Conservation (phyloP, 176 grass and related monocot genomes). For the Rhynchospora pubera region DNA sequence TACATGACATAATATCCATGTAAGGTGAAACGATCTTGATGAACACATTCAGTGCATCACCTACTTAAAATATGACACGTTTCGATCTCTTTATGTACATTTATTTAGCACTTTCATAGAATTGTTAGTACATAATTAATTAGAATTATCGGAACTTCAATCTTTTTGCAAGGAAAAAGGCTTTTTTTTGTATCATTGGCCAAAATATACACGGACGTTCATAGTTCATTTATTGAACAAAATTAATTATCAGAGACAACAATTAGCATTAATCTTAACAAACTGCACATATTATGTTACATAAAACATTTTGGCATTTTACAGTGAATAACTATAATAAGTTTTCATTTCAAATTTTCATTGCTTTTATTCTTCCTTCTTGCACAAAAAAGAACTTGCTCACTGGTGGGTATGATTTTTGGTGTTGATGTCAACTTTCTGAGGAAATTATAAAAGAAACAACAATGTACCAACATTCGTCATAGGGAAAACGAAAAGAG, state of each 20-base stretch:
- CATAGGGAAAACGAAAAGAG: not conserved
- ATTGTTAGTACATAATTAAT: not conserved
- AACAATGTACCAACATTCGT: not conserved
- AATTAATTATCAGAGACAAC: not conserved
- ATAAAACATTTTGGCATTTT: not conserved
- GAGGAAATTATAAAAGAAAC: not conserved
- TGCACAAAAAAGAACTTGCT: not conserved
- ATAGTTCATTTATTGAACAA: not conserved
- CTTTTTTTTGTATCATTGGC: not conserved
- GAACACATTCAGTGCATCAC: not conserved
- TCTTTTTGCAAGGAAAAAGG: not conserved
- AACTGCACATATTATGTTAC: not conserved
- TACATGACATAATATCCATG: not conserved
- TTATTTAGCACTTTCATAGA: not conserved
- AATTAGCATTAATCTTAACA: not conserved
- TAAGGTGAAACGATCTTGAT: not conserved
- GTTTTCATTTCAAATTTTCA: not conserved
- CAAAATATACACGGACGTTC: no score
- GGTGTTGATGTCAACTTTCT: not conserved
- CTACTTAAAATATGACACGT: not conserved
- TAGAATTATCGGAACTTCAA: not conserved
- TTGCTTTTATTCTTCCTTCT: not conserved
- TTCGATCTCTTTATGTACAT: not conserved
- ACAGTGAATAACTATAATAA: not conserved
- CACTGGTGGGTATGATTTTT: not conserved